Conservation (phyloP, 768 basidiomycete species). For the Tricholoma bakamatsutake region DNA sequence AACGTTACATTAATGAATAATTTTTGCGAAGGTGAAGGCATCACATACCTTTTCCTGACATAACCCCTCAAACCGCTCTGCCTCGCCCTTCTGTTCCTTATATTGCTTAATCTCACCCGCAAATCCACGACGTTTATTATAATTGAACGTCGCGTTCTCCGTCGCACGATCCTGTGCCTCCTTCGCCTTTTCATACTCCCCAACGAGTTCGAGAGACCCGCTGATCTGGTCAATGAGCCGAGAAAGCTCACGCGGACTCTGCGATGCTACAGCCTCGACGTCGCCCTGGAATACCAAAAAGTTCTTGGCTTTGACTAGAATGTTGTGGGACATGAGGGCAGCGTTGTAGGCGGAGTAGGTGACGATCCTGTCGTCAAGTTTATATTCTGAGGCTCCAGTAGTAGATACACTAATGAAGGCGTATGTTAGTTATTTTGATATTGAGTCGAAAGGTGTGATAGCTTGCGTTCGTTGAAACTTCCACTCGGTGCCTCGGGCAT, state of each 20-base stretch:
- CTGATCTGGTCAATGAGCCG: constrained; percentile 93
- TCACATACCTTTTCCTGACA: constrained; percentile 61
- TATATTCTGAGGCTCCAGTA: constrained; percentile 86
- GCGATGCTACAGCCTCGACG: constrained; percentile 95
- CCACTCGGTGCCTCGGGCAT: constrained; percentile 76
- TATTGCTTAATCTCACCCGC: constrained; percentile 95
- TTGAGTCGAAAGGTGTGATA: neutral
- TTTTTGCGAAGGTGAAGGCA: constrained; percentile 5
- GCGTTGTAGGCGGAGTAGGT: constrained; percentile 88
- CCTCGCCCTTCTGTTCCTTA: constrained; percentile 94
- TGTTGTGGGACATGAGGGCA: constrained; percentile 83
- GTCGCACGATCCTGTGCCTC: constrained; percentile 85
- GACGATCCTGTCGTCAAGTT: constrained; percentile 73
- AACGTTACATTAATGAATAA: constrained; percentile 1
- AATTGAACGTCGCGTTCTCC: constrained; percentile 92
- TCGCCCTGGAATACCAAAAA: constrained; percentile 99
- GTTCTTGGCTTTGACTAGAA: constrained; percentile 98
- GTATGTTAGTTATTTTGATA: neutral
- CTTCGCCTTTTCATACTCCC: constrained; percentile 86
- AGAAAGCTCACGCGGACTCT: constrained; percentile 85
- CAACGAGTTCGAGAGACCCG: constrained; percentile 85
- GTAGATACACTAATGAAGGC: constrained; percentile 67
- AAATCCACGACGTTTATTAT: constrained; percentile 89
- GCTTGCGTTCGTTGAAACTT: constrained; percentile 88
- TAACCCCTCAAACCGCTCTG: constrained; percentile 78